Evolutionary conservation across 768 basidiomycete genomes (phyloP).

Genomic region (Leccinum ochraceum): DNA sequence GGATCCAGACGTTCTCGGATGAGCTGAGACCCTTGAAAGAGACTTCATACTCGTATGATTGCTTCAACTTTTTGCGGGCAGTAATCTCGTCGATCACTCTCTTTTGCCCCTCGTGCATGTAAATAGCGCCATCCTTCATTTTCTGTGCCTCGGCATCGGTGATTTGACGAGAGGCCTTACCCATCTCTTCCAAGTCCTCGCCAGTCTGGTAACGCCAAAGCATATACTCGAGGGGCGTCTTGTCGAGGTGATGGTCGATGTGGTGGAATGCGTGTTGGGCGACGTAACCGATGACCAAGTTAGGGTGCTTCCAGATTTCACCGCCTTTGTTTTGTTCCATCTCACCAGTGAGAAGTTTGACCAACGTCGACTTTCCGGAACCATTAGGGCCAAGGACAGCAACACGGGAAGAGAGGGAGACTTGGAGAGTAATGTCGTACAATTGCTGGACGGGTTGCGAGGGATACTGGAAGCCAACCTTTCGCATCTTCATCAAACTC

Average conservation of each 20-base stretch:
- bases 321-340: conserved; percentile 96
- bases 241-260: conserved; percentile 97
- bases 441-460: conserved; percentile 84
- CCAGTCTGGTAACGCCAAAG: conserved; percentile 99
- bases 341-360: conserved; percentile 96
- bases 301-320: conserved; percentile 99
- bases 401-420: conserved; percentile 97
- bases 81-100: conserved; percentile 91
- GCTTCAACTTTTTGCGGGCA: conserved; percentile 96
- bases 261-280: conserved; percentile 99
- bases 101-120: conserved; percentile 94
- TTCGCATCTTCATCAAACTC: conserved; percentile 95
- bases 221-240: conserved; percentile 99
- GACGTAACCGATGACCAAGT: conserved; percentile 99
- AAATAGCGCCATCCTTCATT: conserved; percentile 93
- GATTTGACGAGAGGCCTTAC: conserved; percentile 87
- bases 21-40: conserved; percentile 94
- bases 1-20: conserved; percentile 97
- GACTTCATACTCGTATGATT: conserved; percentile 98
- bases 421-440: conserved; percentile 93
- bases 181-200: conserved; percentile 96
- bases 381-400: conserved; percentile 98
- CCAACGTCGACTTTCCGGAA: conserved; percentile 96
- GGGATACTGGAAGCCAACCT: conserved; percentile 97
- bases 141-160: conserved; percentile 85